phyloP scores from a whole-genome alignment of 441 rosid species.

The Pelargonium exstipulatum region DNA sequence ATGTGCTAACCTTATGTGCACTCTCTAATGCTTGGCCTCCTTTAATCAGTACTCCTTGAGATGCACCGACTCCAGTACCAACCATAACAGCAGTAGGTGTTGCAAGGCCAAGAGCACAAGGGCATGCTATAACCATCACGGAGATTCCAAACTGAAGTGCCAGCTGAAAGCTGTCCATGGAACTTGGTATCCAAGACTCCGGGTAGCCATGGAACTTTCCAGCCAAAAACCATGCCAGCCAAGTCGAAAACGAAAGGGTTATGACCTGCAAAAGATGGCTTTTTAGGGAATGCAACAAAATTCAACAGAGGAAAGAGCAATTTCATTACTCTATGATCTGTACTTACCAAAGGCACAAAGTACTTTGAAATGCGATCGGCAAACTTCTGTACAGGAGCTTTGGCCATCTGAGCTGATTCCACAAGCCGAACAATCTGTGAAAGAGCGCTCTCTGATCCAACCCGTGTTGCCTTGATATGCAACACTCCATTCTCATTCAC shows the following conservation, averaged over 20 bases:
- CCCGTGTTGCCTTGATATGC: constrained; percentile 65
- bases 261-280: constrained; percentile 49
- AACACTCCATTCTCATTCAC: constrained; percentile 82
- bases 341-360: constrained; percentile 73
- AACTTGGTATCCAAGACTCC: constrained; percentile 73
- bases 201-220: constrained; percentile 76
- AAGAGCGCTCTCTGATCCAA: constrained; percentile 91
- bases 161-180: constrained; percentile 85
- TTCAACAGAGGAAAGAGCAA: neutral
- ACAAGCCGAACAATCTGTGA: constrained; percentile 89
- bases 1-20: constrained; percentile 61
- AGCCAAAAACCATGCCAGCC: constrained; percentile 80
- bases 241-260: constrained; percentile 67
- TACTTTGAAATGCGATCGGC: constrained; percentile 83
- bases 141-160: constrained; percentile 94
- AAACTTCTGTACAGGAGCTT: constrained; percentile 94
- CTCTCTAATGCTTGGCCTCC: constrained; percentile 90
- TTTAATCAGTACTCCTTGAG: constrained; percentile 85
- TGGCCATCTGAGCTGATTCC: constrained; percentile 89
- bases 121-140: constrained; percentile 96
- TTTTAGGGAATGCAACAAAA: no score
- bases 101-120: constrained; percentile 90
- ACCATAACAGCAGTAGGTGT: constrained; percentile 99
- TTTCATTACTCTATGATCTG: neutral
- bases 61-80: constrained; percentile 95